Evolutionary conservation across 306 rosid genomes (phyloP).

Genomic region (Crotalaria pallida): DNA sequence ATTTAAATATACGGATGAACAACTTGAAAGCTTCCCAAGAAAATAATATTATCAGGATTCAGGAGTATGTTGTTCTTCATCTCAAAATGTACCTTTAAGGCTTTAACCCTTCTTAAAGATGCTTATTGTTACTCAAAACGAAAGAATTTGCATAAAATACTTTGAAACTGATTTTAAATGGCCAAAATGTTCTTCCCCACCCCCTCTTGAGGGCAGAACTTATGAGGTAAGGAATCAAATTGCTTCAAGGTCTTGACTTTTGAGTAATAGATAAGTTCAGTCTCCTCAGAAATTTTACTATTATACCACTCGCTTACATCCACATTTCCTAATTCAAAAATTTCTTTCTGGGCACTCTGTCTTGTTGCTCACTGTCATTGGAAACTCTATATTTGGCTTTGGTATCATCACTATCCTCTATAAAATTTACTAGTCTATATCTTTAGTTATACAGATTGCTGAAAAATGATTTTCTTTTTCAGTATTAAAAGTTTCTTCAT

Average conservation of each 20-base stretch:
- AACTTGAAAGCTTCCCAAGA: neutral
- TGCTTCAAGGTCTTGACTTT: neutral
- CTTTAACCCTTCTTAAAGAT: neutral
- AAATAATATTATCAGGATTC: neutral
- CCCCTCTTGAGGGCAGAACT: neutral
- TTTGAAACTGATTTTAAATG: neutral
- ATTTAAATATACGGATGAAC: neutral
- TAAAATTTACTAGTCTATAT: neutral
- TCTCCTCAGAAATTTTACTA: neutral
- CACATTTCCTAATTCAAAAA: slow-evolving; percentile 3
- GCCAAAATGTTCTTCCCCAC: neutral
- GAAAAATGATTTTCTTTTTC: slow-evolving; percentile 1
- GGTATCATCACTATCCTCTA: neutral
- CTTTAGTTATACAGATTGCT: slow-evolving; percentile 6
- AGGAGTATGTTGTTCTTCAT: neutral
- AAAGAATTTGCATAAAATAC: neutral
- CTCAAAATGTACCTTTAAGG: neutral
- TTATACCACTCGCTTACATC: neutral
- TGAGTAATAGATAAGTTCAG: neutral
- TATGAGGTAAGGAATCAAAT: neutral
- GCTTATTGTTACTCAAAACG: neutral
- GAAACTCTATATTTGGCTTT: slow-evolving; percentile 9
- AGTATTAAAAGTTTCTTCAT: slow-evolving; percentile 1
- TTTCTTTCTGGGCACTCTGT: slow-evolving; percentile 4
- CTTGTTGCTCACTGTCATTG: neutral